Conservation (phyloP, 2,329 filamentous ascomycete genomes). For the Juglanconis oblonga region DNA sequence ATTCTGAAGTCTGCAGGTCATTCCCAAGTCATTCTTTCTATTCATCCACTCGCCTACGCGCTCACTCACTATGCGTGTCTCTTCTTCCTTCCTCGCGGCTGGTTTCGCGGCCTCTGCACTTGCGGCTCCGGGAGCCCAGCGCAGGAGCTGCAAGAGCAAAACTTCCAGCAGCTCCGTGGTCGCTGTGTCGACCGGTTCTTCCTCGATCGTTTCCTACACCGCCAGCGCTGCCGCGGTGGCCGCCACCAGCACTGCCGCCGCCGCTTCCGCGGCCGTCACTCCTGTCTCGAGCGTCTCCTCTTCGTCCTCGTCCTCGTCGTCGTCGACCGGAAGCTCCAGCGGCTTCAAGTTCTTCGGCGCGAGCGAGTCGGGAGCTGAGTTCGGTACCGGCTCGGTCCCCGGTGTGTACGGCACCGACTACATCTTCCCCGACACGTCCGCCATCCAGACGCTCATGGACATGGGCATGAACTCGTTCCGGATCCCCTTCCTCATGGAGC, state of each 20-base stretch:
- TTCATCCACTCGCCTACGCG: slow-evolving; percentile 1
- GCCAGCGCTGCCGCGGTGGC: neutral
- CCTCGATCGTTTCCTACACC: neutral
- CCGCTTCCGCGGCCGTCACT: neutral
- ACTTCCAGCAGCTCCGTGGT: neutral
- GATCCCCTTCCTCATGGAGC: slow-evolving; percentile 17
- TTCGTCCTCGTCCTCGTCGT: neutral
- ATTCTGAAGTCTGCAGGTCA: too few relatives aligned
- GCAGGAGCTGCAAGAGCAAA: slow-evolving; percentile 3
- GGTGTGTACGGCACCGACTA: slow-evolving; percentile 59
- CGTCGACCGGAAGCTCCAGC: neutral
- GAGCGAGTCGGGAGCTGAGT: slow-evolving; percentile 58
- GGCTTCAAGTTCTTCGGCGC: slow-evolving; percentile 28
- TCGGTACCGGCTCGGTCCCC: slow-evolving; percentile 55
- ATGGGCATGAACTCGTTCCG: slow-evolving; percentile 34
- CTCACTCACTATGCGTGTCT: slow-evolving; percentile 18
- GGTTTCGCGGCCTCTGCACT: slow-evolving; percentile 18
- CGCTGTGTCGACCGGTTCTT: neutral
- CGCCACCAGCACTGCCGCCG: neutral
- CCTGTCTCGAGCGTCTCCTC: neutral
- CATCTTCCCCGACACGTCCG: slow-evolving; percentile 54
- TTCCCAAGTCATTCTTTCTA: neutral
- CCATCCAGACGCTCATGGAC: slow-evolving; percentile 48
- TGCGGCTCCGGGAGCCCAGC: slow-evolving; percentile 13
- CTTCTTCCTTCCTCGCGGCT: slow-evolving; percentile 19